Conservation (phyloP, 2,329 filamentous ascomycete genomes). For the Xylaria arbuscula region DNA sequence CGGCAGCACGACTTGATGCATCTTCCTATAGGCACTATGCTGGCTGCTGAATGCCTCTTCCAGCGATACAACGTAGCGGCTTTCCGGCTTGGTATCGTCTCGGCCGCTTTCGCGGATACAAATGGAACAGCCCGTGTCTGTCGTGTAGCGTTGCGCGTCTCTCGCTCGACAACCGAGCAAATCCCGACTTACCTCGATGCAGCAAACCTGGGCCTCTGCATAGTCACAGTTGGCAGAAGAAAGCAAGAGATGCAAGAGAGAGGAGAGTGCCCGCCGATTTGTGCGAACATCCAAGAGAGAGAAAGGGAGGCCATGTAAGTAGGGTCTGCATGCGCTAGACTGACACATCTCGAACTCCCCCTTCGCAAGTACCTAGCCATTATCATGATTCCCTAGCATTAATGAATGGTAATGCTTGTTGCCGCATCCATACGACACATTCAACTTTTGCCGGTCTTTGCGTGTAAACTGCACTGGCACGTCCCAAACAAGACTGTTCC, state of each 20-base stretch:
- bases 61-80: slow-evolving; percentile 40
- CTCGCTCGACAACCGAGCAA: slow-evolving; percentile 20
- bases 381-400: not conserved
- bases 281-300: slow-evolving; percentile 3
- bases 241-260: slow-evolving; percentile 26
- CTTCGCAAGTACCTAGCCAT: not conserved
- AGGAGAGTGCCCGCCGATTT: slow-evolving; percentile 10
- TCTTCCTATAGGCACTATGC: slow-evolving; percentile 8
- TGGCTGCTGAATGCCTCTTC: slow-evolving; percentile 15
- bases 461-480: not conserved
- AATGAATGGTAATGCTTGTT: not conserved
- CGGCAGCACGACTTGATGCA: slow-evolving; percentile 41
- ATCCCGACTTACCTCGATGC: slow-evolving; percentile 17
- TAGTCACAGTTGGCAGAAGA: slow-evolving; percentile 28
- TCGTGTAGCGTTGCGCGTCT: slow-evolving; percentile 33
- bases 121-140: slow-evolving; percentile 29
- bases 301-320: slow-evolving; percentile 22
- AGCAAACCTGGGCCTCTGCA: slow-evolving; percentile 23
- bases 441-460: no score
- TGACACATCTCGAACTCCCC: slow-evolving; percentile 8
- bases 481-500: not conserved
- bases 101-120: slow-evolving; percentile 32
- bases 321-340: slow-evolving; percentile 15
- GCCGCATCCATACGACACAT: not conserved
- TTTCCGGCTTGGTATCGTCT: slow-evolving; percentile 34